Conservation (phyloP, 2,329 filamentous ascomycete genomes). For the Penicillium sumatraense region DNA sequence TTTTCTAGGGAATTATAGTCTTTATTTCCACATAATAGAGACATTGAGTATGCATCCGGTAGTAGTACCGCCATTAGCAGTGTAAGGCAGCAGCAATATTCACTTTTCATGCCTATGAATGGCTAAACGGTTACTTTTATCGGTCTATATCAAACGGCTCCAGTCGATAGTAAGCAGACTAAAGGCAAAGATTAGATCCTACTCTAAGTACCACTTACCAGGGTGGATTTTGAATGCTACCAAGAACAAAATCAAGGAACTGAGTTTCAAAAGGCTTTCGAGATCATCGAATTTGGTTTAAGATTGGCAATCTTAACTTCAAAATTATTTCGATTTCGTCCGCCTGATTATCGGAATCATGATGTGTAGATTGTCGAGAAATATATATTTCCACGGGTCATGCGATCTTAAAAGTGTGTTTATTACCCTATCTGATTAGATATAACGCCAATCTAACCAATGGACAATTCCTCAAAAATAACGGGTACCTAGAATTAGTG, state of each 20-base stretch:
- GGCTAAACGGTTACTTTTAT: neutral
- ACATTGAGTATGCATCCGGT: no score
- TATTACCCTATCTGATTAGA: neutral
- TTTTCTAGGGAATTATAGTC: neutral
- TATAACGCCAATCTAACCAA: neutral
- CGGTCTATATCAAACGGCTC: neutral
- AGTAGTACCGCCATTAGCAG: no score
- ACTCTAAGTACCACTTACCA: neutral
- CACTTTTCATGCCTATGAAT: neutral
- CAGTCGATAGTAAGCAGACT: neutral
- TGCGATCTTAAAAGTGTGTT: neutral
- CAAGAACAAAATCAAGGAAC: neutral
- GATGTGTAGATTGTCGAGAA: no score
- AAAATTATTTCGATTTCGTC: no score
- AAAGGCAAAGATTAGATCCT: neutral
- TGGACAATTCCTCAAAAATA: neutral
- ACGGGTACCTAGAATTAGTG: neutral
- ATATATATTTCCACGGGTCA: no score
- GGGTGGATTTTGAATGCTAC: neutral
- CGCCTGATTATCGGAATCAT: no score
- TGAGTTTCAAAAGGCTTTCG: no score
- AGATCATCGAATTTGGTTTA: no score
- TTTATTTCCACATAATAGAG: neutral
- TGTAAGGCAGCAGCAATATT: no score
- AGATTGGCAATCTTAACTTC: no score